Evolutionary conservation across 768 basidiomycete genomes (phyloP), one percentile per base, ranked within the genome.

Genomic region (Hortiboletus flavorubellus): DNA sequence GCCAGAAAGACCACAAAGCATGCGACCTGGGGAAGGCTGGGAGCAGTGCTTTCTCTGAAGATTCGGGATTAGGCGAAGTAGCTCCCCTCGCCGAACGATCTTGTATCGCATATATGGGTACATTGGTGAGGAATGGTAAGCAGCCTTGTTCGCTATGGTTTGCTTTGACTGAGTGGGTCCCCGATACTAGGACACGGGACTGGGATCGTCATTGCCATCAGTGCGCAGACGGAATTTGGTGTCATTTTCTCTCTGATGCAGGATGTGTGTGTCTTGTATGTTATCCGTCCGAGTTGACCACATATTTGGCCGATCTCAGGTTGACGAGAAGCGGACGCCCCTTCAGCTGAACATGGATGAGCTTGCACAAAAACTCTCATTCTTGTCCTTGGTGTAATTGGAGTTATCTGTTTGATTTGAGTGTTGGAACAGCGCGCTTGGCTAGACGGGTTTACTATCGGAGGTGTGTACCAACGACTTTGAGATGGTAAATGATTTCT

Each of bases 401-500:
- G 95, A 5, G 69, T 97, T 35, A 98, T 98, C 47, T 91, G 91
- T 71, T 71, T 98, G 49, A 87, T 98, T 58, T 95, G 95, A 8
- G 84, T 95, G 15, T 73, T 86, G 58, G 94, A 98, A 66, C 76
- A 83, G 38, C 79, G 96, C 18, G 81, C 88, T 10, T 97, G 93
- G 95, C 74, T 98, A 12, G 95, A 96, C 45, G 98, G 98, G 96
- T 98, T 98, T 68, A 98, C 95, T 9, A 98, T 98, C 58, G 95
- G 95, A 77, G 94, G 94, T 95, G 64, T 50, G 84, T 70, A 31
- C 34, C 26, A 15, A 29, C 5, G 5, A 38, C 33, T 23, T 14
- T 54, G 12, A 5, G 9, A 9, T 10, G 26, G 5, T 26, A 26
- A 21, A 26, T 26, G 31, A 30, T 18, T 30, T 59, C 18, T 56